These are phyloP conservation scores for Quillaja saponaria DNA, from an alignment of 306 rosid species.

Conservation along the genomic window DNA sequence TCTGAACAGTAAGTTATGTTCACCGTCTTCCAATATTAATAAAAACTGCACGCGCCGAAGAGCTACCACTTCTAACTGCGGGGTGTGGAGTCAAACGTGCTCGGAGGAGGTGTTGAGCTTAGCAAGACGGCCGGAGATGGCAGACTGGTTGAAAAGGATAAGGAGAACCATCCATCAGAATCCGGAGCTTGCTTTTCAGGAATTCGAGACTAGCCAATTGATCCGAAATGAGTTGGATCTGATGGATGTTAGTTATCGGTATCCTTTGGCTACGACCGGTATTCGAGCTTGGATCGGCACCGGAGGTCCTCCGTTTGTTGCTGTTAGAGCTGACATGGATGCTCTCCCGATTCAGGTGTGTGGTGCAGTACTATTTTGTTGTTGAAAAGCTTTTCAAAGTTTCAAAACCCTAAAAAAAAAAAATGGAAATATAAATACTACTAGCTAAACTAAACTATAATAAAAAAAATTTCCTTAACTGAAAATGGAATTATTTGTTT, in stretches of 20 bases:
- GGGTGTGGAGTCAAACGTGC: conserved; percentile 59
- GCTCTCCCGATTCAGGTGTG: conserved; percentile 96
- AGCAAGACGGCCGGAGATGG: conserved; percentile 64
- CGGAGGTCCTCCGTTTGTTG: conserved; percentile 89
- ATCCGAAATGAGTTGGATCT: conserved; percentile 72
- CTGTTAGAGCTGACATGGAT: conserved; percentile 96
- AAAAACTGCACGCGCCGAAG: conserved; percentile 45
- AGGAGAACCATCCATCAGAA: conserved; percentile 79
- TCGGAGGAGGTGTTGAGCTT: conserved; percentile 63
- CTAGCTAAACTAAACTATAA: too few relatives aligned
- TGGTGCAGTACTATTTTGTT: background rate
- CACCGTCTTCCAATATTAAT: background rate
- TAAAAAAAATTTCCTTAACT: too few relatives aligned
- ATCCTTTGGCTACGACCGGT: conserved; percentile 78
- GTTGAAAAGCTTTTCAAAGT: background rate
- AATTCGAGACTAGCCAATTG: conserved; percentile 73
- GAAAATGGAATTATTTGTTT: too few relatives aligned
- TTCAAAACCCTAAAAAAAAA: too few relatives aligned
- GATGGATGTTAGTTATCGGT: conserved; percentile 64
- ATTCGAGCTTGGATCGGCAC: conserved; percentile 87
- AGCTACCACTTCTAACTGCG: conserved; percentile 31
- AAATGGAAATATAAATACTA: too few relatives aligned
- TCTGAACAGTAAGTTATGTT: background rate
- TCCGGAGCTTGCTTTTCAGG: conserved; percentile 92
- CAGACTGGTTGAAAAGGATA: conserved; percentile 59